Conservation (phyloP, 2,329 filamentous ascomycete species). For the Purpureocillium takamizusanense region DNA sequence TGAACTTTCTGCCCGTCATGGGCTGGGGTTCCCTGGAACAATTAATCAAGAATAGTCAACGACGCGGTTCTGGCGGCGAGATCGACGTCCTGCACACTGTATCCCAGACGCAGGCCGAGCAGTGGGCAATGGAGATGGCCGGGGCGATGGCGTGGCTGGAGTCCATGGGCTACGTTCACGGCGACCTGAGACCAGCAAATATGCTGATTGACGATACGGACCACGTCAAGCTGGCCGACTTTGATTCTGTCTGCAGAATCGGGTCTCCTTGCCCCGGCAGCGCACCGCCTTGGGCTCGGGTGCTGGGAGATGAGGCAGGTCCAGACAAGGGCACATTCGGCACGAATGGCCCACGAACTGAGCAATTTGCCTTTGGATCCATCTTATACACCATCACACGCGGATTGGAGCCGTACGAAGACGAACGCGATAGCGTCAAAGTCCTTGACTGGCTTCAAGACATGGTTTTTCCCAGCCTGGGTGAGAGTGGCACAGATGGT, state of each 20-base stretch:
- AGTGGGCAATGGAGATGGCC: slow-evolving; percentile 5
- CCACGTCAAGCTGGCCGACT: slow-evolving; percentile 8
- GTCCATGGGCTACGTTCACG: slow-evolving; percentile 3
- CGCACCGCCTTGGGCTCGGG: slow-evolving; percentile 3
- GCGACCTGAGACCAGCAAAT: slow-evolving; percentile 7
- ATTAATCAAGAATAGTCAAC: background rate
- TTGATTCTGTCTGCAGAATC: slow-evolving; percentile 2
- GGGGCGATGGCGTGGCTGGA: slow-evolving; percentile 7
- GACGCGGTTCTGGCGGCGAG: background rate
- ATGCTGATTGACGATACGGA: slow-evolving; percentile 4
- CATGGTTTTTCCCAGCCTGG: slow-evolving; percentile 2
- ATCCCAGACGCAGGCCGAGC: slow-evolving; percentile 2
- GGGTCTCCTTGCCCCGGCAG: slow-evolving; percentile 1
- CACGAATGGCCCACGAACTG: background rate
- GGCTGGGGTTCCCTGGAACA: background rate
- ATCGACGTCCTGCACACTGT: background rate
- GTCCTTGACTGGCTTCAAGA: slow-evolving; percentile 1
- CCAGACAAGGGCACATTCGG: background rate
- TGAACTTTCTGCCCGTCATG: slow-evolving; percentile 1
- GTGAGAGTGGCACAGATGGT: background rate
- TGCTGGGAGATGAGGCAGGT: slow-evolving; percentile 1
- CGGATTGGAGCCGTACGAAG: slow-evolving; percentile 5
- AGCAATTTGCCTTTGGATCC: slow-evolving; percentile 3
- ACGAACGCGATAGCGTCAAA: background rate
- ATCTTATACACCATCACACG: slow-evolving; percentile 3